Evolutionary conservation across 2,329 filamentous ascomycete species (phyloP), one percentile per base, ranked within the genome.

Genomic region (Eutypa lata): DNA sequence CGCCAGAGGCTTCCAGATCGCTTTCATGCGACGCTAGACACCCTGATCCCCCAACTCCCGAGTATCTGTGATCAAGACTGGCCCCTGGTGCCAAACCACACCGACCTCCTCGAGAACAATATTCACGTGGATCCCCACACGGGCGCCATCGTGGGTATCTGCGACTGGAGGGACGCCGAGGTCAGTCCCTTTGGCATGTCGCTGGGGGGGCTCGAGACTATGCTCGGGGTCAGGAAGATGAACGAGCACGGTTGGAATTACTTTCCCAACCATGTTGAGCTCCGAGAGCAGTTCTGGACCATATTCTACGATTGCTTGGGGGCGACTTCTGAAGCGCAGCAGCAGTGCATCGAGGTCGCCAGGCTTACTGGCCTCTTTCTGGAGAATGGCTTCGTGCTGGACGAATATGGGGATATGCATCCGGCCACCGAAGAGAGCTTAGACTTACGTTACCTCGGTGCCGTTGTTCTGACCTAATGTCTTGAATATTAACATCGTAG

Each of bases 101-200:
- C 37, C 22, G 54, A 60, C 38, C 54, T 58, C 40, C 42, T 60
- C 8, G 58, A 60, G 49, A 60, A 58, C 49, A 60, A 60, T 44
- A 60, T 58, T 44, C 56, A 60, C 47, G 56, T 60, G 24, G 51
- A 57, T 44, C 42, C 37, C 18, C 37, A 43, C 24, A 59, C 56
- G 2, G 58, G 58, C 22, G 26, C 24, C 11, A 52, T 60, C 40
- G 47, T 42, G 35, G 56, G 58, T 13, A 53, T 60, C 48, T 55
- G 50, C 37, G 58, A 59, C 53, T 60, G 54, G 58, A 16, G 26
- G 44, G 53, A 53, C 19, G 49, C 58, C 19, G 31, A 49, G 26
- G 49, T 54, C n/a, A 22, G 52, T 31, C 58, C 58, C 7, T 59
- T 60, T 53, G 56, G 58, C 37, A 54, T 56, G 49, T 58, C 58